phyloP scores from a whole-genome alignment of 2,329 filamentous ascomycete species.

The Arthrobotrys pseudoclavata region DNA sequence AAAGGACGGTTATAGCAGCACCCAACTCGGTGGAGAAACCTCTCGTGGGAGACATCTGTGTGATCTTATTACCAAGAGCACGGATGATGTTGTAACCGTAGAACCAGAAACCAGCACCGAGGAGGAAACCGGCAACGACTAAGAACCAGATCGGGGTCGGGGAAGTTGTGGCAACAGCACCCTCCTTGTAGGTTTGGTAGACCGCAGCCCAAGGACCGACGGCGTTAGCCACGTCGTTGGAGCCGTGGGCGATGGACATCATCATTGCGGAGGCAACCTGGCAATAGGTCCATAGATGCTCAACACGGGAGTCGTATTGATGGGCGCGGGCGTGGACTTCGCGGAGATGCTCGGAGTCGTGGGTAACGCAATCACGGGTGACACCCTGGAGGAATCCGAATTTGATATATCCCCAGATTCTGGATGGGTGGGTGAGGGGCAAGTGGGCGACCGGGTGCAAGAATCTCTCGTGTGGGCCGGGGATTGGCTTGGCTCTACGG shows the following conservation, averaged over 20 bases:
- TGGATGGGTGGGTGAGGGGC: slow-evolving; percentile 64
- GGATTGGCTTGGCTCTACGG: slow-evolving; percentile 42
- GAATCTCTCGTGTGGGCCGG: slow-evolving; percentile 65
- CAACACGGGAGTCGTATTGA: slow-evolving; percentile 75
- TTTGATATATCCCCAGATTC: slow-evolving; percentile 67
- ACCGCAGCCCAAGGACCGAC: slow-evolving; percentile 76
- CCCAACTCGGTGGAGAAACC: slow-evolving; percentile 75
- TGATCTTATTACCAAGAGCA: slow-evolving; percentile 74
- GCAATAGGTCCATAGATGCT: slow-evolving; percentile 76
- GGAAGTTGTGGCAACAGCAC: slow-evolving; percentile 68
- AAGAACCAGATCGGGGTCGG: slow-evolving; percentile 75
- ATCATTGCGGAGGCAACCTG: slow-evolving; percentile 78
- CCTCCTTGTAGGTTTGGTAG: slow-evolving; percentile 73
- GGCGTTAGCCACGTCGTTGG: slow-evolving; percentile 76
- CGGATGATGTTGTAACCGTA: slow-evolving; percentile 77
- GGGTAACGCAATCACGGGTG: slow-evolving; percentile 66
- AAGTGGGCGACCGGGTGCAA: slow-evolving; percentile 65
- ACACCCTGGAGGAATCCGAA: slow-evolving; percentile 68
- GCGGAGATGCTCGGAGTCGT: slow-evolving; percentile 69
- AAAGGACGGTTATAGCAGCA: slow-evolving; percentile 74
- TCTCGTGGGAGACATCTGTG: slow-evolving; percentile 74
- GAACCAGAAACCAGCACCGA: slow-evolving; percentile 73
- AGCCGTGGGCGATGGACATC: slow-evolving; percentile 78
- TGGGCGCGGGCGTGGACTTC: slow-evolving; percentile 72
- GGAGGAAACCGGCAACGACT: slow-evolving; percentile 70